Base-by-base conservation (phyloP, 2,329 filamentous ascomycete genomes). In the Fusarium incarnatum region DNA sequence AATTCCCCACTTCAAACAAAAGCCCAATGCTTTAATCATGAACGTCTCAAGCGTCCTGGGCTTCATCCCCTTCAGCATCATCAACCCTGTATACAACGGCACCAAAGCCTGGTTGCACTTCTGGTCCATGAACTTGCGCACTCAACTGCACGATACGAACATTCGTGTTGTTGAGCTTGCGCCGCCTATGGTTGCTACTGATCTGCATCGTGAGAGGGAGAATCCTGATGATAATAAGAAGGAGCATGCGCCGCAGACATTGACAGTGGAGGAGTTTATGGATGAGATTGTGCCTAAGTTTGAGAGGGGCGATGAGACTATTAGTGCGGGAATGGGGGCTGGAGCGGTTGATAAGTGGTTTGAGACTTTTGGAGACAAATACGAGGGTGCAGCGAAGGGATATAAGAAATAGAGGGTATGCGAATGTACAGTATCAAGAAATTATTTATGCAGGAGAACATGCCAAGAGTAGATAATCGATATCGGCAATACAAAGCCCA, bases 151-250 rank as follows among this genome's bases (percentile, higher is more conserved):
- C 46, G 74, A 78, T 15, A 77, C 64, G 0, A 80, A 79, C 2
- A 77, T 88, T 32, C 80, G 78, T 13, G 84, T 88, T 0, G 79
- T 89, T 0, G 86, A 89, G 76, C 85, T 89, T 69, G 86, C 81
- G 46, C 87, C 86, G 48, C 86, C 86, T 5, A 83, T 79, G 27
- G 87, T 89, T 0, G 82, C 77, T 2, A 88, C 86, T 6, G 84
- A 87, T 67, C 70, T 89, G 40, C 86, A 89, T 74, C 80, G 86
- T 0, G 87, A 89, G 68, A 77, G 86, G 28, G 79, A 81, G 47
- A 81, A 89, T 69, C 86, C 87, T 2, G 82, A 88, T 67, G 85
- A 88, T 64, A 88, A 88, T 58, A 89, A 88, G 77, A 89, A 88
- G 77, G 77, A 83, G 8, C 84, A 86, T n/a, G 86, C 85, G 40